phyloP scores from a whole-genome alignment of 176 grass and related monocot species.

The Carex pumila region DNA sequence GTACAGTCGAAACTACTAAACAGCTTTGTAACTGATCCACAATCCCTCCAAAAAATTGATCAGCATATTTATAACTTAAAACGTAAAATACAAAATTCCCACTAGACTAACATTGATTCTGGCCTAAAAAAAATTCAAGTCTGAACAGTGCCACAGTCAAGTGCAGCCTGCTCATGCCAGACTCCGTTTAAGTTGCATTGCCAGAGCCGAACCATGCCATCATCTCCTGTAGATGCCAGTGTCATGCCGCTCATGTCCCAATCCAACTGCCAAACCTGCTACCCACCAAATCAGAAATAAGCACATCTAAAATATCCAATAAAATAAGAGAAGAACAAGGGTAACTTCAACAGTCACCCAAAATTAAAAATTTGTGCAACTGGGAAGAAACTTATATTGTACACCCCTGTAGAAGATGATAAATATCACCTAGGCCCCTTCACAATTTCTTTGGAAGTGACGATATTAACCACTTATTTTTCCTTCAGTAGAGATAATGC shows the following conservation, averaged over 20 bases:
- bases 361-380: neutral
- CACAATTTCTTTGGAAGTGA: neutral
- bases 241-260: conserved; percentile 97
- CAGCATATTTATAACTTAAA: neutral
- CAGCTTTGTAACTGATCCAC: neutral
- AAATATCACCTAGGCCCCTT: neutral
- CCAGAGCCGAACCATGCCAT: conserved; percentile 79
- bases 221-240: conserved; percentile 68
- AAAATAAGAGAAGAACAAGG: neutral
- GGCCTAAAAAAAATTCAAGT: conserved; percentile 18
- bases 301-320: neutral
- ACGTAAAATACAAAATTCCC: neutral
- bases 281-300: conserved; percentile 3
- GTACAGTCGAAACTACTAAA: neutral
- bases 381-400: neutral
- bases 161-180: conserved; percentile 71
- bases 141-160: conserved; percentile 54
- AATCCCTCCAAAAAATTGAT: neutral
- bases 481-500: neutral
- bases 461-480: neutral
- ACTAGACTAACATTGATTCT: neutral
- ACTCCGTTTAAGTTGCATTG: conserved; percentile 84
- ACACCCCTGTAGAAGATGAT: neutral
- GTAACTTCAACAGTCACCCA: neutral
- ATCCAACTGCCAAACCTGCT: conserved; percentile 82